A percentile compares a stretch with the other conserved stretches of the same genome.
phyloP scores from a whole-genome alignment of 2,329 filamentous ascomycete species.

The Madurella mycetomatis region DNA sequence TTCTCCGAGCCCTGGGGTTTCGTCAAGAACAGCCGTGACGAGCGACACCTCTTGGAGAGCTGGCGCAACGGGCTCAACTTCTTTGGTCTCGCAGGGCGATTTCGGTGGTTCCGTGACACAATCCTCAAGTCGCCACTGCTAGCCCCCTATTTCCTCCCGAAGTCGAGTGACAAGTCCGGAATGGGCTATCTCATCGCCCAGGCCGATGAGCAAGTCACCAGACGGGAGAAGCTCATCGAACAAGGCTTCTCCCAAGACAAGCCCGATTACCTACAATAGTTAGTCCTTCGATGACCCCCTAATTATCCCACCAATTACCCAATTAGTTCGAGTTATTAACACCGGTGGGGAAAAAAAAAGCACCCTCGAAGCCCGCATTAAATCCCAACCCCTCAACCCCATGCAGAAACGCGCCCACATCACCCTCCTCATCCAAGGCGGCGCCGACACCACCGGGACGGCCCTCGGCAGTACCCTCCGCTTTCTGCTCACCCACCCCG shows the following conservation, averaged over 20 bases:
- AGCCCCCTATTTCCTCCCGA: constrained; percentile 29
- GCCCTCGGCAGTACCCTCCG: constrained; percentile 44
- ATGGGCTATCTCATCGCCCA: constrained; percentile 23
- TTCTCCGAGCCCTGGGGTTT: constrained; percentile 37
- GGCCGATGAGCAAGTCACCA: constrained; percentile 31
- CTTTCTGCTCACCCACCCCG: constrained; percentile 43
- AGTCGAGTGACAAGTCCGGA: constrained; percentile 27
- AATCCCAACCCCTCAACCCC: constrained; percentile 24
- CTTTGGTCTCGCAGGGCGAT: constrained; percentile 35
- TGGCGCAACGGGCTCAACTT: constrained; percentile 36
- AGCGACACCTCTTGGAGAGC: constrained; percentile 32
- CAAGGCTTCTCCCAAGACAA: constrained; percentile 9
- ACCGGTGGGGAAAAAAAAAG: constrained; percentile 15
- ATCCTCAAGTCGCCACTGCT: constrained; percentile 24
- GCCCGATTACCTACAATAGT: constrained; percentile 23
- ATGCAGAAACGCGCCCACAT: constrained; percentile 34
- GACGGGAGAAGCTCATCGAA: constrained; percentile 24
- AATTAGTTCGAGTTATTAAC: neutral
- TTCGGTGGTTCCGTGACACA: constrained; percentile 32
- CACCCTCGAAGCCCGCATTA: constrained; percentile 26
- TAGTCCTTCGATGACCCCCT: constrained; percentile 28
- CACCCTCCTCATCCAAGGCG: constrained; percentile 42
- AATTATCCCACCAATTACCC: constrained; percentile 14
- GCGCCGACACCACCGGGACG: constrained; percentile 53
- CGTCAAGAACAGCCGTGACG: constrained; percentile 36